These are phyloP conservation scores for Firmiana major DNA, from an alignment of 345 rosid species.

Conservation along the genomic window DNA sequence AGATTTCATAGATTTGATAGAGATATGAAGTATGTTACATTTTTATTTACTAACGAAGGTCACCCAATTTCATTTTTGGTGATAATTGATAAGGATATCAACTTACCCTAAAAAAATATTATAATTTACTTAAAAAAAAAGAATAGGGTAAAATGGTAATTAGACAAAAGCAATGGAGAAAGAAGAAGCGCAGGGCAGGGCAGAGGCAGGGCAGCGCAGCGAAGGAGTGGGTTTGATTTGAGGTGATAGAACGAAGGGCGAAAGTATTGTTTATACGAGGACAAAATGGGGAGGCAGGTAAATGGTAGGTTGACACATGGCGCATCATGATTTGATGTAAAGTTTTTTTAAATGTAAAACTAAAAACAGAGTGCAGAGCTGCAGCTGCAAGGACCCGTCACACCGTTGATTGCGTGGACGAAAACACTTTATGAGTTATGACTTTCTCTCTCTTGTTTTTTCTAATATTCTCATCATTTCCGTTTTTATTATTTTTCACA, in stretches of 20 bases:
- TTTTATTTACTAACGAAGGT: not conserved
- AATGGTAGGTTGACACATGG: constrained; percentile 53
- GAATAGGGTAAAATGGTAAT: not conserved
- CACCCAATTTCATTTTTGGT: not conserved
- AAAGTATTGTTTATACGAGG: not conserved
- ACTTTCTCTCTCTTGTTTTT: not conserved
- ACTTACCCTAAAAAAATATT: not conserved
- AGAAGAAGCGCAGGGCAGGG: not conserved
- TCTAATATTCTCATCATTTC: not conserved
- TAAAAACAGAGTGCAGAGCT: not conserved
- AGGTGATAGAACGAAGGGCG: constrained; percentile 28
- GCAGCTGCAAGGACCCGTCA: constrained; percentile 37
- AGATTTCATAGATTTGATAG: no score
- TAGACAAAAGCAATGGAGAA: not conserved
- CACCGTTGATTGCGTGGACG: constrained; percentile 73
- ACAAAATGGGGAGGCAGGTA: constrained; percentile 22
- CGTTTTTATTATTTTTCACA: not conserved
- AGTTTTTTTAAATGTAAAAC: not conserved
- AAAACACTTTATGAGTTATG: constrained; percentile 15
- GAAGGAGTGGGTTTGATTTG: no score
- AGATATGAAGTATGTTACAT: not conserved
- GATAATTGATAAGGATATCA: not conserved
- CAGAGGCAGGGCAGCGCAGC: not conserved
- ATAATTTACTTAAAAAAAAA: not conserved
- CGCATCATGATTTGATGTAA: constrained; percentile 22